Evolutionary conservation across 1,284 basidiomycete species (phyloP), one percentile per base, ranked within the genome.

Genomic region (Cryptococcus neoformans): DNA sequence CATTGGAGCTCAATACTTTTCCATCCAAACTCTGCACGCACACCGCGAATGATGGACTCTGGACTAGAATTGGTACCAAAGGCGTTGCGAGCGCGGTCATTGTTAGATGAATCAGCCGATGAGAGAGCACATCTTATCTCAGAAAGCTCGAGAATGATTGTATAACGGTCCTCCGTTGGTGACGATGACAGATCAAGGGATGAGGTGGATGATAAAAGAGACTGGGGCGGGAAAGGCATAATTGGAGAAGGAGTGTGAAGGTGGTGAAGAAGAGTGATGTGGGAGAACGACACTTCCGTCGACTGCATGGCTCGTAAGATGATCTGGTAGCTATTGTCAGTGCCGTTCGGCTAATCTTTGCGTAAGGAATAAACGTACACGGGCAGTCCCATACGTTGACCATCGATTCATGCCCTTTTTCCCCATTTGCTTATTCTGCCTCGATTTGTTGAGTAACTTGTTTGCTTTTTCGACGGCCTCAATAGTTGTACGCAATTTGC

Each of bases 41-140:
- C 46, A 4, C 75, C 75, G 1, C 68, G 67, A 6, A 77, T 59
- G 16, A 62, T 57, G 5, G 63, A 67, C 39, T 63, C 62, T 4
- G 62, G 63, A 10, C 49, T 60, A 8, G 57, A 39, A 54, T 71
- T 75, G 6, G 55, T 63, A 3, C 73, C 73, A 50, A 72, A 74
- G 4, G 72, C 59, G 53, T 74, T 73, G 28, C 66, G 55, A n/a
- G 72, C 67, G 14, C 67, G 61, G 3, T 63, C 55, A 54, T 75
- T 69, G 48, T 64, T 68, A 53, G 65, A 63, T 6, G 70, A 68
- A 51, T 74, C 68, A 11, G 74, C 68, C 3, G 70, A 68, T 7
- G 61, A 57, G 2, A 74, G 52, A 12, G 41, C 53, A 35, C 65
- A 56, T 1, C 39, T 52, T 35, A 72, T 35, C 5, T 62, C 49